A percentile compares a stretch with the other conserved stretches of the same genome.
Conservation (phyloP, 805 yeast genomes). For the Cephaloascus fragrans region DNA sequence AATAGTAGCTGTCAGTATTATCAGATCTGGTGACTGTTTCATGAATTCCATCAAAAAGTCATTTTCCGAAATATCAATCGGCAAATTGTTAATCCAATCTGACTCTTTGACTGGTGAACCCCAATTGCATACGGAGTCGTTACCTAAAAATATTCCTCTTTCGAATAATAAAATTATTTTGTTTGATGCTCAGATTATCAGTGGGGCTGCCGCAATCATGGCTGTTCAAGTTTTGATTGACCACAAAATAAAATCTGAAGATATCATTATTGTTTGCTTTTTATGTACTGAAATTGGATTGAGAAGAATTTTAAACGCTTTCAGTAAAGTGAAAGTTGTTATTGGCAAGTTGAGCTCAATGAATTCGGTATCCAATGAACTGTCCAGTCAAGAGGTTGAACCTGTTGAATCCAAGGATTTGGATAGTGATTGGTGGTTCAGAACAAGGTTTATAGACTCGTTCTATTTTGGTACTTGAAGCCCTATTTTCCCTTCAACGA, state of each 20-base stretch:
- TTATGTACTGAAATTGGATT: slow-evolving; percentile 74
- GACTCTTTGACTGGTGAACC: slow-evolving; percentile 92
- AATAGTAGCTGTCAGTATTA: slow-evolving; percentile 66
- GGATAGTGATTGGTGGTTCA: slow-evolving; percentile 50
- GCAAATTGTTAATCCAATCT: slow-evolving; percentile 80
- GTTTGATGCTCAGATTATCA: slow-evolving; percentile 79
- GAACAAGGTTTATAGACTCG: slow-evolving; percentile 62
- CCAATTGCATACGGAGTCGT: slow-evolving; percentile 69
- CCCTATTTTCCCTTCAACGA: not conserved
- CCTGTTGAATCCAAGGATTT: slow-evolving; percentile 28
- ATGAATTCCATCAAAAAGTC: slow-evolving; percentile 69
- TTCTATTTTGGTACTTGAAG: slow-evolving; percentile 63
- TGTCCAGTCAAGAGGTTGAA: slow-evolving; percentile 3
- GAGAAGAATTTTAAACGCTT: slow-evolving; percentile 63
- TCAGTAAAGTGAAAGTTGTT: slow-evolving; percentile 57
- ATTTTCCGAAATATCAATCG: slow-evolving; percentile 69
- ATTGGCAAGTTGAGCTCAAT: slow-evolving; percentile 54
- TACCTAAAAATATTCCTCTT: slow-evolving; percentile 37
- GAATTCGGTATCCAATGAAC: slow-evolving; percentile 10
- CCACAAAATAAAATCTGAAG: slow-evolving; percentile 53
- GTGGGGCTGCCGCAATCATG: slow-evolving; percentile 94
- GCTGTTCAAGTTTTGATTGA: slow-evolving; percentile 82
- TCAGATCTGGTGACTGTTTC: slow-evolving; percentile 91
- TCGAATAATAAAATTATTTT: slow-evolving; percentile 42
- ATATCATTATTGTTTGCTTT: slow-evolving; percentile 63